Conservation (phyloP, 192 early-diverging fungal genomes). For the Linnemannia zychae region DNA sequence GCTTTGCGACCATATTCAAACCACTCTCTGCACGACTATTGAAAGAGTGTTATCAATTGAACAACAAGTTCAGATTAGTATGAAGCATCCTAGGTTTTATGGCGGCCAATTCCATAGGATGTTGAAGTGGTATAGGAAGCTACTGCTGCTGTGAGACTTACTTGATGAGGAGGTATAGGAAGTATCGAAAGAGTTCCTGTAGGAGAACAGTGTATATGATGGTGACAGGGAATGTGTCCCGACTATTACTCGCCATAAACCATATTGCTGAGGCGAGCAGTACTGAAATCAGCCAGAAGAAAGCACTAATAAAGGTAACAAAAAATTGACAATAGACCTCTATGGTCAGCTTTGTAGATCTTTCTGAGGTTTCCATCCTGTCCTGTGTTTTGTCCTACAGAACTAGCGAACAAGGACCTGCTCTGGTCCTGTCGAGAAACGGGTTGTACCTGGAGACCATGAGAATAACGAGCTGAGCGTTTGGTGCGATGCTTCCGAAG, state of each 20-base stretch:
- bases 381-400: background rate
- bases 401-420: background rate
- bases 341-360: too few species aligned
- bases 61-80: background rate
- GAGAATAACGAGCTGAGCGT: slow-evolving; percentile 80
- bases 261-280: slow-evolving; percentile 81
- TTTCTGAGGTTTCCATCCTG: background rate
- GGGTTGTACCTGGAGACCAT: slow-evolving; percentile 75
- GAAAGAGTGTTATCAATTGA: background rate
- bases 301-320: slow-evolving; percentile 67
- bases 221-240: slow-evolving; percentile 58
- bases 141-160: slow-evolving; percentile 19
- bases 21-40: slow-evolving; percentile 76
- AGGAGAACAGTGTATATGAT: slow-evolving; percentile 72
- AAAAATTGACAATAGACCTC: too few species aligned
- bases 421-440: background rate
- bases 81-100: too few species aligned
- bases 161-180: slow-evolving; percentile 70
- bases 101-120: too few species aligned
- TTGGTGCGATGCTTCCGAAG: slow-evolving; percentile 73
- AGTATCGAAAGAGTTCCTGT: slow-evolving; percentile 79
- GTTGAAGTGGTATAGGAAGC: too few species aligned
- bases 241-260: slow-evolving; percentile 64
- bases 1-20: slow-evolving; percentile 69
- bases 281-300: slow-evolving; percentile 86